Conservation (phyloP, 441 rosid species). For the Oxalis stricta region DNA sequence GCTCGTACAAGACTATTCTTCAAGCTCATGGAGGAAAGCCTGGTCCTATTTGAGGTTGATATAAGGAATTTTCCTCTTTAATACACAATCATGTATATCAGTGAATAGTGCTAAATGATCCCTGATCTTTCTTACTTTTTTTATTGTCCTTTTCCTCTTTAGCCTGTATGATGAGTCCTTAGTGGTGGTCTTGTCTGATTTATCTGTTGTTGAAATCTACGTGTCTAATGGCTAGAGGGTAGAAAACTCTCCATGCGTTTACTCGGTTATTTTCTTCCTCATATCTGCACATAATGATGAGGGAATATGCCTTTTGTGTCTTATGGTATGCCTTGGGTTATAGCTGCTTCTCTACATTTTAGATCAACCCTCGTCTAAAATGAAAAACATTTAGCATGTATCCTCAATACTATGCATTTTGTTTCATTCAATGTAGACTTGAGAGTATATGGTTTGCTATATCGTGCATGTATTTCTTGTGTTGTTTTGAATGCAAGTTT, state of each 20-base stretch:
- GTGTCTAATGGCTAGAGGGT: too few relatives aligned
- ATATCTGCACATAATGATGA: too few relatives aligned
- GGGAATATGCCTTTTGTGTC: too few relatives aligned
- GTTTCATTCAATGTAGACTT: neutral
- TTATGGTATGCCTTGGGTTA: too few relatives aligned
- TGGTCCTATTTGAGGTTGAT: constrained; percentile 85
- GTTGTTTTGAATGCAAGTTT: constrained; percentile 3
- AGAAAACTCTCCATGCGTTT: too few relatives aligned
- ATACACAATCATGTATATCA: constrained; percentile 1
- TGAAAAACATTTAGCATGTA: too few relatives aligned
- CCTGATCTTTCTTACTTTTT: neutral
- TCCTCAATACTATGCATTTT: too few relatives aligned
- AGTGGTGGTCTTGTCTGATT: too few relatives aligned
- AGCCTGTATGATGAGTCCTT: neutral
- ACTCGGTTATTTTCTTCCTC: too few relatives aligned
- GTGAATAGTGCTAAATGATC: constrained; percentile 5
- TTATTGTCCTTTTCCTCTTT: neutral
- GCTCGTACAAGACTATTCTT: constrained; percentile 96
- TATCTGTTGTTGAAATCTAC: too few relatives aligned
- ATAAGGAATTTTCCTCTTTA: constrained; percentile 7
- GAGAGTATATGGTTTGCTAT: neutral
- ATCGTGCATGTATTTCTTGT: neutral
- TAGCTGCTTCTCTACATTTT: too few relatives aligned
- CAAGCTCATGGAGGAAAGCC: constrained; percentile 97
- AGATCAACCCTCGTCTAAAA: too few relatives aligned